Conservation (phyloP, 2,329 filamentous ascomycete genomes). For the Exophiala viscosa region DNA sequence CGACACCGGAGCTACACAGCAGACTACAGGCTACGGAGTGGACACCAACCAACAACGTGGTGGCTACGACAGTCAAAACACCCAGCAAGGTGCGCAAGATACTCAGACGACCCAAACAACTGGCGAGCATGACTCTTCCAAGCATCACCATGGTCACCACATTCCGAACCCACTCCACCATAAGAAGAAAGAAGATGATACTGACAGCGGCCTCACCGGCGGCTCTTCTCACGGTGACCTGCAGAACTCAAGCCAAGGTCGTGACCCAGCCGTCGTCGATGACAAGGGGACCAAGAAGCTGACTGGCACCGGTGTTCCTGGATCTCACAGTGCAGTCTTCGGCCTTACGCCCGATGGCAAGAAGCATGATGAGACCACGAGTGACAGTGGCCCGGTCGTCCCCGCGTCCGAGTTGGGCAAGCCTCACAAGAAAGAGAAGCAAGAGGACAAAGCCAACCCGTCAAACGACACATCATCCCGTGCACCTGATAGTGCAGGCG, state of each 20-base stretch:
- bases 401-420: conserved; percentile 5
- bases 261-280: conserved; percentile 23
- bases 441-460: conserved; percentile 1
- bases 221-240: background rate
- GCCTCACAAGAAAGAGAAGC: background rate
- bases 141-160: background rate
- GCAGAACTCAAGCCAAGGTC: conserved; percentile 13
- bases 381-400: background rate
- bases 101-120: too few relatives aligned
- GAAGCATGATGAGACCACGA: conserved; percentile 8
- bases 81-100: too few relatives aligned
- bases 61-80: background rate
- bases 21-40: background rate
- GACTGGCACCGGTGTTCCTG: conserved; percentile 19
- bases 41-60: background rate
- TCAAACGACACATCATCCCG: conserved; percentile 2
- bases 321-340: conserved; percentile 27
- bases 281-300: conserved; percentile 16
- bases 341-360: conserved; percentile 25
- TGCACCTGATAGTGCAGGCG: background rate
- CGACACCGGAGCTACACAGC: background rate
- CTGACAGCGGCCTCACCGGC: background rate
- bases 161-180: conserved; percentile 3
- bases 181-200: conserved; percentile 1
- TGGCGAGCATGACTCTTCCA: background rate